phyloP scores from a whole-genome alignment of 345 rosid genomes.

The Linum lewisii region DNA sequence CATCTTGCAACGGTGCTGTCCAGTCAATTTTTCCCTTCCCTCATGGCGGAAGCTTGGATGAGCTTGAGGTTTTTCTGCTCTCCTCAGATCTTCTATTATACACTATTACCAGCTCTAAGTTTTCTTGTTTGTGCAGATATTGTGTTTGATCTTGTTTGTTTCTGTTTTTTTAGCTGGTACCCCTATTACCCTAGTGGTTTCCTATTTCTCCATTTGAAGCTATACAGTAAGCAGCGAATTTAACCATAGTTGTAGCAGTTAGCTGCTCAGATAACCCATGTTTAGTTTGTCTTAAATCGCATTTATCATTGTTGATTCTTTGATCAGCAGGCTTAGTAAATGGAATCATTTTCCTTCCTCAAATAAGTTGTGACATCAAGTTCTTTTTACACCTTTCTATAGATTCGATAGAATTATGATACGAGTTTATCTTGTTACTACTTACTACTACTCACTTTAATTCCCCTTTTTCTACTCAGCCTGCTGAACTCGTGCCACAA shows the following conservation, averaged over 20 bases:
- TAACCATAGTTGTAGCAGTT: too few species aligned
- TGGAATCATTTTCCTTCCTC: too few species aligned
- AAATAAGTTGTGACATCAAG: too few species aligned
- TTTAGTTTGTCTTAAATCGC: too few species aligned
- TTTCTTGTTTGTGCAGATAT: too few species aligned
- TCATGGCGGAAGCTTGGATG: conserved; percentile 44
- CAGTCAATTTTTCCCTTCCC: conserved; percentile 25
- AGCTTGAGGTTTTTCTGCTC: conserved; percentile 63
- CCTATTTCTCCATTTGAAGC: background rate
- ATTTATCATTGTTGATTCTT: too few species aligned
- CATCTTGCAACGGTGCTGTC: conserved; percentile 25
- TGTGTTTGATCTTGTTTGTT: too few species aligned
- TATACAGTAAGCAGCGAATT: too few species aligned
- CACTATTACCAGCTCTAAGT: too few species aligned
- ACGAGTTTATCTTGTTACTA: background rate
- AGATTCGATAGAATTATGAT: background rate
- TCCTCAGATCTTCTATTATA: background rate
- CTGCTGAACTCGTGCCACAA: conserved; percentile 39
- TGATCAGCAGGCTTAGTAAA: too few species aligned
- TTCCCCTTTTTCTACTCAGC: conserved; percentile 29
- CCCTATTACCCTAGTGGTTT: background rate
- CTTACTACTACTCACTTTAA: background rate
- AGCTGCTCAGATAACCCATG: too few species aligned
- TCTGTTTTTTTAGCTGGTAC: background rate
- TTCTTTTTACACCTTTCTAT: background rate